These are phyloP conservation scores for Suhomyces chickasaworum DNA, from an alignment of 1,139 yeast genomes.

Conservation along the genomic window DNA sequence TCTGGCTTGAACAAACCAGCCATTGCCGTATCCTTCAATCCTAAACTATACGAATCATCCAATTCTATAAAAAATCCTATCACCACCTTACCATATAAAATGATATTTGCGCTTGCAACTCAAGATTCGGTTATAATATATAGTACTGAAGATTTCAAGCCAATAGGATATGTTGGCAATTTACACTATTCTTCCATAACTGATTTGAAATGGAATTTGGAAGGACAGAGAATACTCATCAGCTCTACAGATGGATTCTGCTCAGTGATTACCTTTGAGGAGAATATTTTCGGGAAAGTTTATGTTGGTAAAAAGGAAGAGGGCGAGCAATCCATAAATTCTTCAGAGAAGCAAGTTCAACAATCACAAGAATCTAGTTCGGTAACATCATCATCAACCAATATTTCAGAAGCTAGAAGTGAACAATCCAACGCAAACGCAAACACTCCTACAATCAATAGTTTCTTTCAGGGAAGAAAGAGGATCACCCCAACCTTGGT, in stretches of 20 bases:
- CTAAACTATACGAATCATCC: conserved; percentile 53
- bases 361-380: not conserved
- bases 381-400: not conserved
- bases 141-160: conserved; percentile 69
- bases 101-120: conserved; percentile 92
- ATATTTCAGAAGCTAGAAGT: not conserved
- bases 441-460: conserved; percentile 11
- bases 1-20: conserved; percentile 86
- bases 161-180: conserved; percentile 75
- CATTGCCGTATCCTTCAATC: conserved; percentile 76
- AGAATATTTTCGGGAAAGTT: conserved; percentile 54
- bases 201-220: conserved; percentile 80
- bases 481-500: conserved; percentile 50
- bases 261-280: conserved; percentile 59
- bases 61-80: conserved; percentile 14
- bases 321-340: not conserved
- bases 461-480: conserved; percentile 25
- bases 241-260: conserved; percentile 97
- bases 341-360: not conserved
- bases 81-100: conserved; percentile 67
- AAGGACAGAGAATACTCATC: conserved; percentile 70
- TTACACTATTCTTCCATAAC: conserved; percentile 88
- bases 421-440: not conserved
- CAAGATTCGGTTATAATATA: conserved; percentile 83
- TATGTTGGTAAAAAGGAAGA: not conserved